A percentile compares a stretch with the other conserved stretches of the same genome.
Evolutionary conservation across 169 alveolate genomes (phyloP).

Genomic region (Cryptosporidium ryanae): DNA sequence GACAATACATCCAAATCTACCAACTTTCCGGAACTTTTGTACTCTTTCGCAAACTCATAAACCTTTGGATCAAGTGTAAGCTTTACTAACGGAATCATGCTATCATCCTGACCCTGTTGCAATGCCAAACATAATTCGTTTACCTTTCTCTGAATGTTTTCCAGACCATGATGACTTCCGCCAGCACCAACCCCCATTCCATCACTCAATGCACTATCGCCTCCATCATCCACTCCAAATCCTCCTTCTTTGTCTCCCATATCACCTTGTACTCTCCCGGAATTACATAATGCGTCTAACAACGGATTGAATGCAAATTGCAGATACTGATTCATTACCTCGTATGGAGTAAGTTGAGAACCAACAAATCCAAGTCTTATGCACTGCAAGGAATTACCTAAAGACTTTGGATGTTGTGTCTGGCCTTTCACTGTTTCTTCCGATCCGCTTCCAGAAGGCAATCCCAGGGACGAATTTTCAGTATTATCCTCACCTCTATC

Average conservation of each 20-base stretch:
- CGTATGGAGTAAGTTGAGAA: conserved; percentile 74
- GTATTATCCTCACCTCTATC: conserved; percentile 39
- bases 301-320: conserved; percentile 80
- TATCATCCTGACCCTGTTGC: conserved; percentile 91
- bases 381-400: conserved; percentile 56
- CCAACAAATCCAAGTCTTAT: conserved; percentile 79
- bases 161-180: conserved; percentile 51
- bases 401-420: conserved; percentile 16
- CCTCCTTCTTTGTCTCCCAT: conserved; percentile 36
- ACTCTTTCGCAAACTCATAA: conserved; percentile 81
- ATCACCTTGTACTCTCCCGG: conserved; percentile 2
- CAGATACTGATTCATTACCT: conserved; percentile 77
- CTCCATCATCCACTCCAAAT: conserved; percentile 1
- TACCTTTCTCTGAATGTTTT: conserved; percentile 79
- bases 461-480: not conserved
- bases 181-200: not conserved
- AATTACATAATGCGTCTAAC: conserved; percentile 67
- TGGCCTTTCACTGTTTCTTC: conserved; percentile 14
- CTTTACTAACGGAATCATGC: conserved; percentile 91
- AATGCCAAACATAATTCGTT: conserved; percentile 90
- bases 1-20: conserved; percentile 77
- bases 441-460: not conserved
- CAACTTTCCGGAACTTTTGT: conserved; percentile 78
- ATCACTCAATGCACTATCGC: not conserved
- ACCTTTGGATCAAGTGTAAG: conserved; percentile 89